Conservation (phyloP, 2,329 filamentous ascomycete species). For the Juglanconis oblonga region DNA sequence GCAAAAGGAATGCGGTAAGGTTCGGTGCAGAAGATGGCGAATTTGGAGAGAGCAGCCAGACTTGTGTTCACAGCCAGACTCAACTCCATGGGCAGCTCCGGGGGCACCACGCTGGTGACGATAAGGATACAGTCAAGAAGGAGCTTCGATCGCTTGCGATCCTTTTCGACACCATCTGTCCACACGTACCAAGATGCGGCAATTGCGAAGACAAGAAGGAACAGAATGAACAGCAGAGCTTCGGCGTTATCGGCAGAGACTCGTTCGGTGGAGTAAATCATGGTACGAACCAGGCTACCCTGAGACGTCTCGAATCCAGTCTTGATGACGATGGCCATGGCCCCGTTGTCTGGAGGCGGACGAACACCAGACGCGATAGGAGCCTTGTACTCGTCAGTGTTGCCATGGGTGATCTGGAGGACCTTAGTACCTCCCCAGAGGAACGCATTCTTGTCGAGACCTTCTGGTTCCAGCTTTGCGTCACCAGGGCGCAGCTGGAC, state of each 20-base stretch:
- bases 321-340: slow-evolving; percentile 91
- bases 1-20: slow-evolving; percentile 97
- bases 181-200: slow-evolving; percentile 99
- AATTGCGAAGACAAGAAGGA: slow-evolving; percentile 92
- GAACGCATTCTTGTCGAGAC: slow-evolving; percentile 93
- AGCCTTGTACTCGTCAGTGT: slow-evolving; percentile 68
- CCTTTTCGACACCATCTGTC: slow-evolving; percentile 90
- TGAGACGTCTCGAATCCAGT: slow-evolving; percentile 99
- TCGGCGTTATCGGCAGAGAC: slow-evolving; percentile 98
- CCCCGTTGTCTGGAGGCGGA: slow-evolving; percentile 86
- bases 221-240: slow-evolving; percentile 95
- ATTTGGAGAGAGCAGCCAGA: slow-evolving; percentile 89
- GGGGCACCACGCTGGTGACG: slow-evolving; percentile 96
- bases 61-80: slow-evolving; percentile 97
- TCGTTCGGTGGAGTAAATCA: slow-evolving; percentile 99
- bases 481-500: slow-evolving; percentile 84
- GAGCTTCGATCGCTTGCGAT: slow-evolving; percentile 95
- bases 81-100: slow-evolving; percentile 96
- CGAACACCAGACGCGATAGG: slow-evolving; percentile 74
- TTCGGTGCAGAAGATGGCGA: slow-evolving; percentile 97
- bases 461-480: slow-evolving; percentile 78
- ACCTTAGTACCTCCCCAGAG: slow-evolving; percentile 98
- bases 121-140: slow-evolving; percentile 97
- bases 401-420: slow-evolving; percentile 88
- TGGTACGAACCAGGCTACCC: slow-evolving; percentile 93